These are phyloP conservation scores for Arabidopsis lyrata DNA, from an alignment of 441 rosid genomes.

Conservation along the genomic window DNA sequence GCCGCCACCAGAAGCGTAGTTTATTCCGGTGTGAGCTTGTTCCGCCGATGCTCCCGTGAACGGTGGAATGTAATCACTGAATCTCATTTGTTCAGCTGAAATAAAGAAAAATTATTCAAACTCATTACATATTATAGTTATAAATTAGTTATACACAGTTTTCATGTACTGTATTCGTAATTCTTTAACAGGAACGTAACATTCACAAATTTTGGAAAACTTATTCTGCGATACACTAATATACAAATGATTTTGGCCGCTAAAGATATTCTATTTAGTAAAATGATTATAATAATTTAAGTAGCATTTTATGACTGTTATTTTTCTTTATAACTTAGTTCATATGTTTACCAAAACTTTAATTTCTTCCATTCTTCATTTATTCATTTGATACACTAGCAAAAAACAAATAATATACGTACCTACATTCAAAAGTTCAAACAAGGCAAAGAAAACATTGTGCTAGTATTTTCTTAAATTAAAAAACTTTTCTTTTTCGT, in stretches of 20 bases:
- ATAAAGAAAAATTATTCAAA: conserved; percentile 3
- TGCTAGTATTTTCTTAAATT: background rate
- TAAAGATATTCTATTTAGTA: too few species aligned
- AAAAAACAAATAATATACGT: background rate
- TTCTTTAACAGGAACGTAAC: background rate
- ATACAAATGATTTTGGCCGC: too few species aligned
- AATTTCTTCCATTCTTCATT: background rate
- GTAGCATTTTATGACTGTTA: background rate
- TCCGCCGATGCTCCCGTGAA: conserved; percentile 46
- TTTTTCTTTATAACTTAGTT: background rate
- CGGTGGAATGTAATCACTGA: conserved; percentile 49
- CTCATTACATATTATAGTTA: conserved; percentile 5
- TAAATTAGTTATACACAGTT: background rate
- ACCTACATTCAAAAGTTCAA: background rate
- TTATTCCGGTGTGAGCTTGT: conserved; percentile 53
- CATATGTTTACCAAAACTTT: background rate
- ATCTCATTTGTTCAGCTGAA: conserved; percentile 51
- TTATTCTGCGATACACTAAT: background rate
- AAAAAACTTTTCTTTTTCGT: background rate
- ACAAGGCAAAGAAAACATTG: background rate
- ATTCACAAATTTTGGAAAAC: background rate
- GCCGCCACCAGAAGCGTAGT: conserved; percentile 66
- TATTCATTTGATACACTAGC: background rate
- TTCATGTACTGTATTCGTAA: too few species aligned
- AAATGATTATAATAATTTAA: background rate